phyloP scores from a whole-genome alignment of 2,329 filamentous ascomycete genomes.

The Colletotrichum godetiae region DNA sequence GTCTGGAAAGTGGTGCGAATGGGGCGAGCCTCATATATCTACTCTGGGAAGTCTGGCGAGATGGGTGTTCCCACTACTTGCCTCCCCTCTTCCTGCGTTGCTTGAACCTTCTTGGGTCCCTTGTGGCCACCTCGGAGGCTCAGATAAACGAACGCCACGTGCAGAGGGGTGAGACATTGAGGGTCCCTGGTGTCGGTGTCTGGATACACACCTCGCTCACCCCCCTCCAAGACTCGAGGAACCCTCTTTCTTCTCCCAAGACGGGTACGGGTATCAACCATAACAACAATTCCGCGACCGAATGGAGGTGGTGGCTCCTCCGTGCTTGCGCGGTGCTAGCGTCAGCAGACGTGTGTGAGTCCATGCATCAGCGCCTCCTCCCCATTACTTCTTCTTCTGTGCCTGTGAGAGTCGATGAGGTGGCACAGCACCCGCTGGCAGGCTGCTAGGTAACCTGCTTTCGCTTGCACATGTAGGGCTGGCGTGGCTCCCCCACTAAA shows the following conservation, averaged over 20 bases:
- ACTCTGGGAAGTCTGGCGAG: neutral
- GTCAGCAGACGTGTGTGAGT: constrained; percentile 10
- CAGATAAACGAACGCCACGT: constrained; percentile 31
- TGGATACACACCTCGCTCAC: neutral
- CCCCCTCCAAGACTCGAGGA: neutral
- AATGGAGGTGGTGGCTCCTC: constrained; percentile 5
- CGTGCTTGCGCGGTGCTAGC: constrained; percentile 26
- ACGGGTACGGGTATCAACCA: neutral
- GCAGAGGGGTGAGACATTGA: constrained; percentile 14
- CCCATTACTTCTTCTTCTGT: too few relatives aligned
- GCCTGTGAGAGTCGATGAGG: neutral
- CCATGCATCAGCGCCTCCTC: neutral
- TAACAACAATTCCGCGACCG: neutral
- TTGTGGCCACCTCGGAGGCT: constrained; percentile 11
- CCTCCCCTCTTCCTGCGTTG: constrained; percentile 4
- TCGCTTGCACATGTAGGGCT: constrained; percentile 28
- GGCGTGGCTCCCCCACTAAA: constrained; percentile 14
- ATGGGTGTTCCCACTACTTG: constrained; percentile 4
- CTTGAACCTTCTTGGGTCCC: constrained; percentile 11
- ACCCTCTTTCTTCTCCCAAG: neutral
- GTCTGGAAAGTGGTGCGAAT: constrained; percentile 11
- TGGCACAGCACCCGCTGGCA: constrained; percentile 1
- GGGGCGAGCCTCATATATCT: constrained; percentile 24
- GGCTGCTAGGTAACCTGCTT: neutral
- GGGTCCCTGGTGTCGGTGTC: neutral